Evolutionary conservation across 345 rosid species (phyloP), one percentile per base, ranked within the genome.

Genomic region (Citropsis articulata): DNA sequence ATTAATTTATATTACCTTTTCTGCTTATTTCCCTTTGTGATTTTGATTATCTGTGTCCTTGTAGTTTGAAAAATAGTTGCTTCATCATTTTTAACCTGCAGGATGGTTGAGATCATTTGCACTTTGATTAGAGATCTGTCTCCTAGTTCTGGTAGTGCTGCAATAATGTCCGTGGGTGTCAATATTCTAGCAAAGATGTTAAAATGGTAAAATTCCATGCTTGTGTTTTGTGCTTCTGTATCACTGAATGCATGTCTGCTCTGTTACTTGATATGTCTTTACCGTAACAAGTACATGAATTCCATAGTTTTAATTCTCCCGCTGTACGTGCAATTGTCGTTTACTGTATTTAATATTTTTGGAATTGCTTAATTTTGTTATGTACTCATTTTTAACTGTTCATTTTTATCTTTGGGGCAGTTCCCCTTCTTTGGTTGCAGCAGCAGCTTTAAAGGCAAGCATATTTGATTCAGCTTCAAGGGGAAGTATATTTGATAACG

Each of bases 51-150:
- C 22, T 7, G 22, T 78, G 48, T 60, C 57, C 4, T 59, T 40
- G 28, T 35, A 22, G 31, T 76, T 80, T 53, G 74, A 45, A 82
- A 45, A 75, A 66, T 24, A 35, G 62, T 75, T 50, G 40, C 67
- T 59, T 75, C 75, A 64, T 72, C 42, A 48, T 76, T 28, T 81
- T 57, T 73, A 33, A 56, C 21, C 59, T 82, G 78, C 88, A 95
- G 99, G 96, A 88, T 88, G 82, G 90, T 88, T 78, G 98, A 95
- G 78, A 87, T 91, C 69, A 86, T 93, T 65, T 90, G 94, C 85
- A 72, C 84, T 63, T 83, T 92, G 27, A 84, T 93, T 59, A 89
- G 90, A 85, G 89, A 88, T 56, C 81, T 88, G 76, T 79, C 89
- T 75, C 86, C 87, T 67, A 86, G 80, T 85, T 78, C 98, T 55